A percentile compares a stretch with the other conserved stretches of the same genome.
Evolutionary conservation across 441 rosid genomes (phyloP).

Genomic region (Geranium incanum): DNA sequence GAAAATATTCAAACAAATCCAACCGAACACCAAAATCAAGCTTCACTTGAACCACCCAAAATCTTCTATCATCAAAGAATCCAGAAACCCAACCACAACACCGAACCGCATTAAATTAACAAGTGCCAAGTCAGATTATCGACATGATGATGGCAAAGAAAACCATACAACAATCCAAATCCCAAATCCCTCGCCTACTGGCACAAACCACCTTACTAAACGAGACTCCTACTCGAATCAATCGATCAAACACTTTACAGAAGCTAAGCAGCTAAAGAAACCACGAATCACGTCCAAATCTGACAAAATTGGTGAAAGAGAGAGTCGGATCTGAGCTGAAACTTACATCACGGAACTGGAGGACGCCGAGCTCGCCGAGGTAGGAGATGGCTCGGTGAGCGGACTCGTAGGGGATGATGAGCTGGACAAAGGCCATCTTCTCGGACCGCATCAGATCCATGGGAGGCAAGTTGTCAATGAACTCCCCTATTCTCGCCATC

Average conservation of each 20-base stretch:
- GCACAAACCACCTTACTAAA: not conserved
- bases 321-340: slow-evolving; percentile 31
- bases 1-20: not conserved
- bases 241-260: not conserved
- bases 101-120: not conserved
- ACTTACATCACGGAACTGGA: slow-evolving; percentile 91
- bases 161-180: not conserved
- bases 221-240: not conserved
- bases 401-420: slow-evolving; percentile 87
- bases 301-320: slow-evolving; percentile 11
- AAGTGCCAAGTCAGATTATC: not conserved
- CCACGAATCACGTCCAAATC: not conserved
- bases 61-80: not conserved
- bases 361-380: slow-evolving; percentile 90
- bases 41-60: not conserved
- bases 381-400: slow-evolving; percentile 88
- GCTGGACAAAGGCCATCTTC: slow-evolving; percentile 87
- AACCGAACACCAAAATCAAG: not conserved
- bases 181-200: not conserved
- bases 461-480: slow-evolving; percentile 58
- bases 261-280: not conserved
- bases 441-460: slow-evolving; percentile 99
- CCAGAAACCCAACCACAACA: not conserved
- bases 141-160: not conserved
- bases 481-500: slow-evolving; percentile 35